phyloP scores from a whole-genome alignment of 257 asterid genomes.

The Solanum pinnatisectum region DNA sequence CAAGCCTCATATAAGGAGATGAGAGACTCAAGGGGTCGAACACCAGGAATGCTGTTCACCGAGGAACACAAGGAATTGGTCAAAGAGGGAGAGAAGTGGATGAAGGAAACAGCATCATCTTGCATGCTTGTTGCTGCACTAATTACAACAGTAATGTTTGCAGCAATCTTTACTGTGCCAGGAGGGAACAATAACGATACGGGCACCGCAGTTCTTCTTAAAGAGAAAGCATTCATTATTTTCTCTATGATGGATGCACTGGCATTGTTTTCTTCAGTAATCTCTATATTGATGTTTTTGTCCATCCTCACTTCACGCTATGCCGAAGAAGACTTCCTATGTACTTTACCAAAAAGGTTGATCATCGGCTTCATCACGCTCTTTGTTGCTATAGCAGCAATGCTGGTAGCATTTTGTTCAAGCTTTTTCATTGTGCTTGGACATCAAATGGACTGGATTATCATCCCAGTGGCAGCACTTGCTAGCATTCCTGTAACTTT shows the following conservation, averaged over 20 bases:
- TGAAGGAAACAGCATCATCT: conserved; percentile 26
- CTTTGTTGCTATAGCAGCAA: conserved; percentile 21
- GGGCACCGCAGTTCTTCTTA: conserved; percentile 13
- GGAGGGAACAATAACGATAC: conserved; percentile 16
- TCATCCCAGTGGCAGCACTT: conserved; percentile 6
- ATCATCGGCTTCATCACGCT: conserved; percentile 20
- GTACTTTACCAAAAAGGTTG: conserved; percentile 17
- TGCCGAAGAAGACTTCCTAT: conserved; percentile 28
- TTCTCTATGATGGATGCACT: conserved; percentile 11
- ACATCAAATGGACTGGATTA: conserved; percentile 9
- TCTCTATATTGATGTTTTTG: conserved; percentile 26
- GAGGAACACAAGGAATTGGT: conserved; percentile 16
- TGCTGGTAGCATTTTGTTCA: conserved; percentile 24
- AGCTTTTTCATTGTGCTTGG: conserved; percentile 18
- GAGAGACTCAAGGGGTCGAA: conserved; percentile 9
- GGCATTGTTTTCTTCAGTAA: conserved; percentile 18
- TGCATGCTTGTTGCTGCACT: conserved; percentile 30
- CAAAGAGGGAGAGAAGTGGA: conserved; percentile 24
- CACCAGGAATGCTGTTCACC: conserved; percentile 17
- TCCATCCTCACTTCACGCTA: conserved; percentile 31
- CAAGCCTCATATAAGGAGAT: conserved; percentile 16
- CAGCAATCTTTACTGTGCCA: conserved; percentile 25
- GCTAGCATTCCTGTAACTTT: conserved; percentile 19
- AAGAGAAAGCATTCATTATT: conserved; percentile 13
- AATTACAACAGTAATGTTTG: conserved; percentile 23